Evolutionary conservation across 2,329 filamentous ascomycete species (phyloP).

Genomic region (Rhynchosporium agropyri): DNA sequence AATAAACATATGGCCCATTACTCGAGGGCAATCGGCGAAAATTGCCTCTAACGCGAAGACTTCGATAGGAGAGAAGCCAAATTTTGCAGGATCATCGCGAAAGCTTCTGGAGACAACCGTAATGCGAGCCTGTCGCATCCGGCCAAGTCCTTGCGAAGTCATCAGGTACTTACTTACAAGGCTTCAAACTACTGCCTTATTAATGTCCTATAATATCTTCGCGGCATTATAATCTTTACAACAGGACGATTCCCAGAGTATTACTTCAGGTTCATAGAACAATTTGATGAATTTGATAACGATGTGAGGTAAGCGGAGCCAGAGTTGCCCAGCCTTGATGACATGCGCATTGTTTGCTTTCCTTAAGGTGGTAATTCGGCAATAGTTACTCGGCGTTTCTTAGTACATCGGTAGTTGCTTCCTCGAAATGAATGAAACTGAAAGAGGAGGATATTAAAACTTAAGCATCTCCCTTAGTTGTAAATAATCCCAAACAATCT

Average conservation of each 20-base stretch:
- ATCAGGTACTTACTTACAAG: neutral
- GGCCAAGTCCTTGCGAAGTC: neutral
- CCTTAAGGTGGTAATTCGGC: neutral
- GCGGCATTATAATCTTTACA: too few species aligned
- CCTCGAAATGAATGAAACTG: neutral
- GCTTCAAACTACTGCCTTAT: too few species aligned
- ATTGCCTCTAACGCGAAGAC: too few species aligned
- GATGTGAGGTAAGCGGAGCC: neutral
- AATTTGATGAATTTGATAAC: too few species aligned
- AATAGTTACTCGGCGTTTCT: neutral
- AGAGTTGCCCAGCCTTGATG: neutral
- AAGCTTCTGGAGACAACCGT: too few species aligned
- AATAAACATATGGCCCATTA: neutral
- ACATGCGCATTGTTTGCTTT: neutral
- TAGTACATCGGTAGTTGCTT: slow-evolving; percentile 1
- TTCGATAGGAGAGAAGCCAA: too few species aligned
- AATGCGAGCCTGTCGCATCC: neutral
- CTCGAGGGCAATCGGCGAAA: too few species aligned
- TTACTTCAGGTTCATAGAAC: too few species aligned
- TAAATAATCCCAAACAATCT: too few species aligned
- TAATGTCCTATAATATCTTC: too few species aligned
- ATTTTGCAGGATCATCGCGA: neutral
- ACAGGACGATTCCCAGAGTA: too few species aligned
- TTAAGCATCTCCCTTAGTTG: neutral
- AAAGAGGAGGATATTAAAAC: neutral